phyloP scores from a whole-genome alignment of 805 yeast genomes.

The Spathaspora hagerdaliae region DNA sequence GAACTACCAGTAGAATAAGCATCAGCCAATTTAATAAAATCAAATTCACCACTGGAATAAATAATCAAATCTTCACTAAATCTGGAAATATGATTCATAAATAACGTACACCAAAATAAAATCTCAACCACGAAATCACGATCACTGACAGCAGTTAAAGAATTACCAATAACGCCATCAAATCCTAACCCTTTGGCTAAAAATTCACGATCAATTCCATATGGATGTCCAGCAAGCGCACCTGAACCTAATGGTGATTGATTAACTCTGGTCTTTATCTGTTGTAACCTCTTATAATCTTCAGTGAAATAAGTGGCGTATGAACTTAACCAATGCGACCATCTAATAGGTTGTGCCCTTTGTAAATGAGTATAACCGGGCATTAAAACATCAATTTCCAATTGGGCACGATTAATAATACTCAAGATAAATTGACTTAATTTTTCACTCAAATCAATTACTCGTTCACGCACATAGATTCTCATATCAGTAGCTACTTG shows the following conservation, averaged over 20 bases:
- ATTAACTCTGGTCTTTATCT: slow-evolving; percentile 78
- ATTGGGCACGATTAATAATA: slow-evolving; percentile 69
- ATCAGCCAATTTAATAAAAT: slow-evolving; percentile 88
- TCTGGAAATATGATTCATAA: slow-evolving; percentile 94
- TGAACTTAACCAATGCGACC: slow-evolving; percentile 96
- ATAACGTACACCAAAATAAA: slow-evolving; percentile 90
- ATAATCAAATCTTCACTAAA: slow-evolving; percentile 92
- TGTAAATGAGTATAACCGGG: slow-evolving; percentile 99
- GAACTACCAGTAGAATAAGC: slow-evolving; percentile 99
- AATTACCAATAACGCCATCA: slow-evolving; percentile 85
- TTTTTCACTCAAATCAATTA: slow-evolving; percentile 55
- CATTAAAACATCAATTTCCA: slow-evolving; percentile 89
- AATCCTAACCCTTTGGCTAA: slow-evolving; percentile 80
- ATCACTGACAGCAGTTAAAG: slow-evolving; percentile 94
- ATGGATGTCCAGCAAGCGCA: slow-evolving; percentile 98
- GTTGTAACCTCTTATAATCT: slow-evolving; percentile 80
- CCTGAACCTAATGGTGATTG: slow-evolving; percentile 94
- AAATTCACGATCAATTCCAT: slow-evolving; percentile 94
- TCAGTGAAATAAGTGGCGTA: slow-evolving; percentile 93
- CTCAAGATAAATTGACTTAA: slow-evolving; percentile 63
- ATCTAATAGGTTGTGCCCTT: slow-evolving; percentile 98
- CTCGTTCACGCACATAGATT: slow-evolving; percentile 78
- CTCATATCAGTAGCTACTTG: slow-evolving; percentile 99
- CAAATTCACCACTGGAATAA: slow-evolving; percentile 97
- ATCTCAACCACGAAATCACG: slow-evolving; percentile 96